A percentile compares a stretch with the other conserved stretches of the same genome.
Evolutionary conservation across 148 eudicot species (phyloP).

Genomic region (Arctostaphylos glauca): DNA sequence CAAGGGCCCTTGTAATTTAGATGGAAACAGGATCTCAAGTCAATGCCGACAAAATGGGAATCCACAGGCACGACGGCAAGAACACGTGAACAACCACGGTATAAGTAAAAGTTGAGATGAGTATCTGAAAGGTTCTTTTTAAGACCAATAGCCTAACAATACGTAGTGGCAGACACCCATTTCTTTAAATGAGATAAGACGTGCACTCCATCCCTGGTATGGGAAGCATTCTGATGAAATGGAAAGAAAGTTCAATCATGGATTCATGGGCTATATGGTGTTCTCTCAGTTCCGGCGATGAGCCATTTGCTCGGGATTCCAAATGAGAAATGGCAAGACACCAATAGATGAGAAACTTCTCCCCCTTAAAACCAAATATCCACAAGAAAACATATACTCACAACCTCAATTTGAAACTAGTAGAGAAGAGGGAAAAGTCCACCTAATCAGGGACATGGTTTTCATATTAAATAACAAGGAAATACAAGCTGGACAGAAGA

Average conservation of each 20-base stretch:
- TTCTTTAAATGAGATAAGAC: neutral
- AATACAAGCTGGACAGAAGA: neutral
- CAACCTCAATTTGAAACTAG: neutral
- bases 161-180: neutral
- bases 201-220: neutral
- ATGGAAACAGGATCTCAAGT: neutral
- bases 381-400: neutral
- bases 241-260: neutral
- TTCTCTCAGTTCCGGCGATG: neutral
- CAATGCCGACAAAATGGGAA: neutral
- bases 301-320: neutral
- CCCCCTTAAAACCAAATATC: neutral
- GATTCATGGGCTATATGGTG: neutral
- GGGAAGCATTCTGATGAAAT: neutral
- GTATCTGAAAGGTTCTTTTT: neutral
- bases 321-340: neutral
- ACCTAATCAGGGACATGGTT: conserved; percentile 6
- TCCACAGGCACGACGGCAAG: neutral
- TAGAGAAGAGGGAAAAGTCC: neutral
- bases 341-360: neutral
- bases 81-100: neutral
- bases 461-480: neutral
- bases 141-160: neutral
- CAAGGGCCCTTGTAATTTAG: neutral
- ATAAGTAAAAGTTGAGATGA: neutral